Evolutionary conservation across 805 yeast species (phyloP).

Genomic region (Vanderwaltozyma polyspora): DNA sequence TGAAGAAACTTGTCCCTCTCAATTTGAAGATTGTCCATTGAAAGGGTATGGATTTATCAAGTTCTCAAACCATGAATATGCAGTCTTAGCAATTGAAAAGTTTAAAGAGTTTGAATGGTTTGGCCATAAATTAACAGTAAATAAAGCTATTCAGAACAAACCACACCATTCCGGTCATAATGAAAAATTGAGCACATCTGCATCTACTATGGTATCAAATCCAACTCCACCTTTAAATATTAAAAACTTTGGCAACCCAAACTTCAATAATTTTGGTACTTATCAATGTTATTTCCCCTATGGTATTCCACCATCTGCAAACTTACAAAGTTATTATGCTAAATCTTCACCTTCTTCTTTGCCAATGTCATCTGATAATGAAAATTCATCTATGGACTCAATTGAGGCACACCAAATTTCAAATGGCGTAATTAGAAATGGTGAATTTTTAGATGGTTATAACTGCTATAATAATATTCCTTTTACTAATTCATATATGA

Average conservation of each 20-base stretch:
- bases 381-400: neutral
- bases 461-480: too few relatives aligned
- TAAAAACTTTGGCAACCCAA: neutral
- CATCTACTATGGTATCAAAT: neutral
- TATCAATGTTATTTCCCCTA: neutral
- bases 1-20: slow-evolving; percentile 5
- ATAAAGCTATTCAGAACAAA: slow-evolving; percentile 31
- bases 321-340: neutral
- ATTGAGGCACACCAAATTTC: neutral
- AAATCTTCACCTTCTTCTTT: neutral
- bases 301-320: neutral
- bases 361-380: neutral
- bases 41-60: slow-evolving; percentile 46
- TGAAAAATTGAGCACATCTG: neutral
- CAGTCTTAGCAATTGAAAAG: slow-evolving; percentile 37
- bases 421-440: too few relatives aligned
- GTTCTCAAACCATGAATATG: slow-evolving; percentile 37
- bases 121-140: slow-evolving; percentile 18
- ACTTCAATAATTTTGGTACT: neutral
- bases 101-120: slow-evolving; percentile 35
- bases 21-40: slow-evolving; percentile 10
- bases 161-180: neutral
- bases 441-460: too few relatives aligned
- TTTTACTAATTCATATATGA: too few relatives aligned
- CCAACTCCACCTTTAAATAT: neutral